Evolutionary conservation across 164 flowering plant species (phyloP).

Genomic region (Pachysandra terminalis): DNA sequence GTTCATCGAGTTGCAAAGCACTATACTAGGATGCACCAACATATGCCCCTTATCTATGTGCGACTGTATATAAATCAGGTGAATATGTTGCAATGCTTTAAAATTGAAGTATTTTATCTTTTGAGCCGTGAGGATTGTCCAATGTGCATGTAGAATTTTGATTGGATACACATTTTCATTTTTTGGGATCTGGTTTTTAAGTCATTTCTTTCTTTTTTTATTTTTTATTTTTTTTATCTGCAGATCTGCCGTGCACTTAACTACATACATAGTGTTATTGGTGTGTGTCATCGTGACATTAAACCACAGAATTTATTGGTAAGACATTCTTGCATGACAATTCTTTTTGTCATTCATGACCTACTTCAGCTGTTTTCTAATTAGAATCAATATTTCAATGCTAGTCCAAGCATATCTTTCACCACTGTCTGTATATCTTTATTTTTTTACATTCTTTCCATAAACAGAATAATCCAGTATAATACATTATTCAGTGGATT

Average conservation of each 20-base stretch:
- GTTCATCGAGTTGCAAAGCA: conserved; percentile 75
- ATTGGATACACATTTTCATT: background rate
- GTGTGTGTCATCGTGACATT: conserved; percentile 96
- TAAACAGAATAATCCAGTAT: no score
- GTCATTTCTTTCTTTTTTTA: conserved; percentile 10
- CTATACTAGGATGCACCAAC: conserved; percentile 69
- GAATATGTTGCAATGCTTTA: conserved; percentile 1
- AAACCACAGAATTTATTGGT: conserved; percentile 98
- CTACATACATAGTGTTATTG: conserved; percentile 77
- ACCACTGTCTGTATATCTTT: no score
- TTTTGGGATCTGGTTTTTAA: background rate
- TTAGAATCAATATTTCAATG: no score
- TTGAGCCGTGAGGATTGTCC: background rate
- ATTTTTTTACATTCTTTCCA: no score
- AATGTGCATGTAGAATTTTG: background rate
- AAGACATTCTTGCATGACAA: conserved; percentile 18
- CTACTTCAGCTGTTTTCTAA: no score
- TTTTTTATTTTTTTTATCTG: no score
- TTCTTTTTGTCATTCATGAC: background rate
- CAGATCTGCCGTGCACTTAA: conserved; percentile 90
- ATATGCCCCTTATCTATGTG: conserved; percentile 71
- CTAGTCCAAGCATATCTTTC: no score
- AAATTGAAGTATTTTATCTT: background rate
- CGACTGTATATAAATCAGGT: conserved; percentile 95
- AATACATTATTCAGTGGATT: no score